Base-by-base conservation (phyloP, 2,329 filamentous ascomycete species). In the Claviceps arundinis region DNA sequence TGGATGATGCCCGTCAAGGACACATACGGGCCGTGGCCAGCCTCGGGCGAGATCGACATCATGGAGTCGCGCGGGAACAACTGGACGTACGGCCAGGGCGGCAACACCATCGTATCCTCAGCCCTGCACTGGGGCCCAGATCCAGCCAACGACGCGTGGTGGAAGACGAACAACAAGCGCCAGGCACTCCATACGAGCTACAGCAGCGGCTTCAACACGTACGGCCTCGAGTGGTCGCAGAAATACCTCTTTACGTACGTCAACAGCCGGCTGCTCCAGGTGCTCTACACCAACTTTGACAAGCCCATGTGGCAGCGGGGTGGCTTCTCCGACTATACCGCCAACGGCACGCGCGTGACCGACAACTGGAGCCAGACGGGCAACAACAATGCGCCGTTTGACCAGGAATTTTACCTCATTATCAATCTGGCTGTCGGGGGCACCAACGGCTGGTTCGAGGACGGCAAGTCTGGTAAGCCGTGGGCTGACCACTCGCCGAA, bases 221-320 rank as follows among this genome's bases (percentile, higher is more conserved):
- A 82, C 61, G 88, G 88, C 14, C 67, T 94, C 2, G 88, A 94
- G 68, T 94, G 88, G 88, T 89, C 81, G 50, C 78, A 91, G 60
- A 91, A 90, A 67, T 93, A 94, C 66, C 72, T 93, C 54, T 94
- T 91, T 71, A 90, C 86, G 24, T 94, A 89, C 64, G 76, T 94
- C 71, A 85, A 93, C 73, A 84, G 79, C 46, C 82, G 85, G 13
- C 78, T 94, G 19, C 73, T 89, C 30, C 87, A 91, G 65, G 86
- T 91, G 50, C 75, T 89, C 56, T 94, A 89, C 72, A 83, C 79
- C 59, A 86, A 83, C 65, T 89, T 89, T 61, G 72, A 84, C 59
- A 64, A 78, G 59, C 74, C 79, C 9, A 77, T 89, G 61, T 89
- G 82, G 79, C 58, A 80, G 58, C 80, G 82, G 47, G 85, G 86